Percentiles rank a stretch among this genome's conserved stretches.
phyloP scores from a whole-genome alignment of 192 early-diverging fungal species.

The Coemansia sp. region DNA sequence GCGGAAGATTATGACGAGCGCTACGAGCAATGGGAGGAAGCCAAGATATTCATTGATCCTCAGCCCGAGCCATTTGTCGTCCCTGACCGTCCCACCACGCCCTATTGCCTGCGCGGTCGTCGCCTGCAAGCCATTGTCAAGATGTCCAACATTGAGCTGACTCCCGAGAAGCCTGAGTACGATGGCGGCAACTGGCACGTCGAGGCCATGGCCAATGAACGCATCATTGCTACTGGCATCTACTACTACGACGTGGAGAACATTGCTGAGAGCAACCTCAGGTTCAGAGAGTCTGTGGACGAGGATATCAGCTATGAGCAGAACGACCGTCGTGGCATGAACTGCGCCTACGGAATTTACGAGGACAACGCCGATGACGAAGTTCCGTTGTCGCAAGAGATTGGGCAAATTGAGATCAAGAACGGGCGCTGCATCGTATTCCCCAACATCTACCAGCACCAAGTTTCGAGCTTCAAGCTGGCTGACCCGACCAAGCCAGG shows the following conservation, averaged over 20 bases:
- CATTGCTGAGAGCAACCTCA: slow-evolving; percentile 60
- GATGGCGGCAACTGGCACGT: slow-evolving; percentile 65
- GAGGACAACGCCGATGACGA: slow-evolving; percentile 8
- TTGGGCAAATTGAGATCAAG: slow-evolving; percentile 47
- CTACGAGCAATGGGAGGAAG: slow-evolving; percentile 19
- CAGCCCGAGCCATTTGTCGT: slow-evolving; percentile 40
- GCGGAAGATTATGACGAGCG: slow-evolving; percentile 17
- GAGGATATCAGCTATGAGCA: neutral
- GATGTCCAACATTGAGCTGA: slow-evolving; percentile 64
- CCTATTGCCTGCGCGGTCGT: slow-evolving; percentile 36
- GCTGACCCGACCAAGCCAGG: slow-evolving; percentile 60
- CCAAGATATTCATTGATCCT: slow-evolving; percentile 16
- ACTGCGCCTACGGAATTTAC: slow-evolving; percentile 42
- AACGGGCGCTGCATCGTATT: slow-evolving; percentile 66
- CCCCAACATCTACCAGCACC: slow-evolving; percentile 71
- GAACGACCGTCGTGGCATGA: neutral
- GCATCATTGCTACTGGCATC: slow-evolving; percentile 70
- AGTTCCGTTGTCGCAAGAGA: slow-evolving; percentile 34
- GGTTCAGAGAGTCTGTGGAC: slow-evolving; percentile 52
- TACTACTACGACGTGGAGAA: slow-evolving; percentile 71
- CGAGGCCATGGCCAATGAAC: slow-evolving; percentile 69
- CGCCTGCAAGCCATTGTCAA: slow-evolving; percentile 67
- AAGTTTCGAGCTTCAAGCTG: slow-evolving; percentile 60
- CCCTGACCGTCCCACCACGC: slow-evolving; percentile 21
- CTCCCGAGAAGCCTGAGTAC: slow-evolving; percentile 62